These are phyloP conservation scores for Ilyonectria robusta DNA, from an alignment of 2,329 filamentous ascomycete genomes.

Conservation along the genomic window DNA sequence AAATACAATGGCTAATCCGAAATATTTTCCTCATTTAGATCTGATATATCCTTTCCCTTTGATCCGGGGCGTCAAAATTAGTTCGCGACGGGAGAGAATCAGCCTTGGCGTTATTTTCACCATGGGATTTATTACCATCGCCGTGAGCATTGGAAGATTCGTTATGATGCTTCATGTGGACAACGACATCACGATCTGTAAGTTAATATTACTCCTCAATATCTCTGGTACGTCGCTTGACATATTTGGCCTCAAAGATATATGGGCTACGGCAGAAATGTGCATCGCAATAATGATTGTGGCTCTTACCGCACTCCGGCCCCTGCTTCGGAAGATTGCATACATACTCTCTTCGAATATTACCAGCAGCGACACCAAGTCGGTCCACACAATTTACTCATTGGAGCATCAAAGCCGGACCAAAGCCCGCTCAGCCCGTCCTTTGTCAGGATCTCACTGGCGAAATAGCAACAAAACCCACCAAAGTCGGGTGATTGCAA, in stretches of 20 bases:
- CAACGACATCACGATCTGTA: conserved; percentile 31
- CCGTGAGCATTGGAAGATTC: conserved; percentile 41
- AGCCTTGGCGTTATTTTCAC: conserved; percentile 37
- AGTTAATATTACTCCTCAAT: neutral
- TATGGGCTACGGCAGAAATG: conserved; percentile 34
- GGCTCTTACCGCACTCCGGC: conserved; percentile 29
- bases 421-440: neutral
- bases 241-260: conserved; percentile 1
- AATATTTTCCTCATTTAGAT: conserved; percentile 18
- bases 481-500: neutral
- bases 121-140: conserved; percentile 39
- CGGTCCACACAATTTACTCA: conserved; percentile 3
- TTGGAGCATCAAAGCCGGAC: neutral
- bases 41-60: conserved; percentile 41
- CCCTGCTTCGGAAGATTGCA: conserved; percentile 25
- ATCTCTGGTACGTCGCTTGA: neutral
- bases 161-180: conserved; percentile 28
- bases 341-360: conserved; percentile 14
- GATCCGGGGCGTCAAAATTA: conserved; percentile 32
- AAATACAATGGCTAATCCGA: neutral
- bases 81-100: conserved; percentile 35
- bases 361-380: neutral
- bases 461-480: neutral
- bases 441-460: conserved; percentile 17
- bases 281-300: conserved; percentile 38